phyloP scores from a whole-genome alignment of 2,329 filamentous ascomycete species.

The Cytospora piceicola region DNA sequence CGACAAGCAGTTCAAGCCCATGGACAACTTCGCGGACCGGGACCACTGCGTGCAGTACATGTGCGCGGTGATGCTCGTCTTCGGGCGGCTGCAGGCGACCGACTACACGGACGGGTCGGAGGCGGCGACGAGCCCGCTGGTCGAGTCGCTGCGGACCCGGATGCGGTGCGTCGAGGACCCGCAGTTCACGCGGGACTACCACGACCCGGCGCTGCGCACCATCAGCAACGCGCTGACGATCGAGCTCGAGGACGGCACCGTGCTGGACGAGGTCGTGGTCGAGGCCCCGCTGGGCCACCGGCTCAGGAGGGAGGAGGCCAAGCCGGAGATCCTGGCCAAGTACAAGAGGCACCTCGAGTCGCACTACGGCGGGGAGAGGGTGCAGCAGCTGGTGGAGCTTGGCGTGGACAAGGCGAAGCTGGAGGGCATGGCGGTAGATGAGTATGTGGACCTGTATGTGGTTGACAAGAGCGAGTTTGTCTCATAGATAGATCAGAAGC shows the following conservation, averaged over 20 bases:
- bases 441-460: conserved; percentile 82
- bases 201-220: conserved; percentile 88
- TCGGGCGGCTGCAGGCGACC: conserved; percentile 87
- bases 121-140: conserved; percentile 84
- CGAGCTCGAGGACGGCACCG: conserved; percentile 89
- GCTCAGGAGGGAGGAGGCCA: conserved; percentile 90
- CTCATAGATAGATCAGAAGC: background rate
- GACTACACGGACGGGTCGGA: conserved; percentile 94
- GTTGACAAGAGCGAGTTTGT: conserved; percentile 32
- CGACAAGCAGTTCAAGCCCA: conserved; percentile 99
- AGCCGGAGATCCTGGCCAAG: conserved; percentile 95
- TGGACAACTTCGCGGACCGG: conserved; percentile 99
- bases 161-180: conserved; percentile 97
- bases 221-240: conserved; percentile 98
- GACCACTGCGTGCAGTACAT: conserved; percentile 99
- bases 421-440: conserved; percentile 81
- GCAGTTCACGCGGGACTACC: conserved; percentile 93
- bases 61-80: conserved; percentile 94
- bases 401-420: conserved; percentile 75
- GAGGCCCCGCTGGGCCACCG: conserved; percentile 95
- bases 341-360: conserved; percentile 89
- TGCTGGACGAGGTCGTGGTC: conserved; percentile 86
- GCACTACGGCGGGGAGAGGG: conserved; percentile 76
- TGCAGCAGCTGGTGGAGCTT: conserved; percentile 81
- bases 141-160: conserved; percentile 89